A percentile compares a stretch with the other conserved stretches of the same genome.
Conservation (phyloP, 2,329 filamentous ascomycete genomes). For the Bipolaris sorokiniana region DNA sequence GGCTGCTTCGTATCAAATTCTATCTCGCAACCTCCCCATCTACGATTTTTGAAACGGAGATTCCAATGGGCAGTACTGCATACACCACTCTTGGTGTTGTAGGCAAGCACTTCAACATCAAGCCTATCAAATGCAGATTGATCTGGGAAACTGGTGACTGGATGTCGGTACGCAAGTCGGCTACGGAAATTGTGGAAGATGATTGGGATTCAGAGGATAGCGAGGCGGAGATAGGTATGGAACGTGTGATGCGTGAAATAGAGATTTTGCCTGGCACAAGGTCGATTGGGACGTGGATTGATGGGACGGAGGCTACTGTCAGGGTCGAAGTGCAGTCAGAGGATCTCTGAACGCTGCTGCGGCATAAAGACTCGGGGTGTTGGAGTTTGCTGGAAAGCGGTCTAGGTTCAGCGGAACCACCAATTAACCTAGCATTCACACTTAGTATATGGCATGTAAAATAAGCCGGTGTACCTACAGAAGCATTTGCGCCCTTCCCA, state of each 20-base stretch:
- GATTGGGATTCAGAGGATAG: constrained; percentile 55
- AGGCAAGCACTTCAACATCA: constrained; percentile 69
- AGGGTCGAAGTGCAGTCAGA: constrained; percentile 64
- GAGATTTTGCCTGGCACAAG: constrained; percentile 80
- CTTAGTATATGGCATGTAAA: constrained; percentile 25
- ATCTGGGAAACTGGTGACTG: constrained; percentile 92
- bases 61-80: constrained; percentile 79
- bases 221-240: constrained; percentile 63
- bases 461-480: constrained; percentile 49
- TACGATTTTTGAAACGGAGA: constrained; percentile 47
- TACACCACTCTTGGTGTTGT: constrained; percentile 83
- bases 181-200: constrained; percentile 62
- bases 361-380: neutral
- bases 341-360: neutral
- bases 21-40: constrained; percentile 38
- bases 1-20: constrained; percentile 70
- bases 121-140: constrained; percentile 69
- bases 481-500: constrained; percentile 63
- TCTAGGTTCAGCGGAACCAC: constrained; percentile 71
- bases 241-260: constrained; percentile 78
- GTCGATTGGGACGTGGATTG: constrained; percentile 82
- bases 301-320: constrained; percentile 72
- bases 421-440: constrained; percentile 66
- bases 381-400: neutral
- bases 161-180: constrained; percentile 72